phyloP scores from a whole-genome alignment of 768 basidiomycete species.

The Leccinum longicurvipes region DNA sequence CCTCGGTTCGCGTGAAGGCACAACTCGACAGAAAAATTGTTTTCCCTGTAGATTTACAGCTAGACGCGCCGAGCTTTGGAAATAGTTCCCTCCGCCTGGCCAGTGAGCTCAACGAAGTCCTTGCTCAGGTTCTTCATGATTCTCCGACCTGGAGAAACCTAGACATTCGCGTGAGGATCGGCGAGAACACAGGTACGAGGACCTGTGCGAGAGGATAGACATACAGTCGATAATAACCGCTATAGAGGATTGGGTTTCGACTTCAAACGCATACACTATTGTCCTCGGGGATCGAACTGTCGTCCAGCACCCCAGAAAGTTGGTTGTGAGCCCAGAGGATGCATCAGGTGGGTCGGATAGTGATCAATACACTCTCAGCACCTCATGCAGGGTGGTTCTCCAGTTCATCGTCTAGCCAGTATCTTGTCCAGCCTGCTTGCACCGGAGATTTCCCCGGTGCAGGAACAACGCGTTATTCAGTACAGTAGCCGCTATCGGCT shows the following conservation, averaged over 20 bases:
- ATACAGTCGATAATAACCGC: conserved; percentile 5
- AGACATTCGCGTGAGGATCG: conserved; percentile 32
- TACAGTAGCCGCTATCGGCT: conserved; percentile 82
- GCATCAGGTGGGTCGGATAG: conserved; percentile 26
- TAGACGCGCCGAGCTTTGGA: conserved; percentile 32
- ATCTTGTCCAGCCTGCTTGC: conserved; percentile 40
- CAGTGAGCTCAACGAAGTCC: conserved; percentile 30
- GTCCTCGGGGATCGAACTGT: conserved; percentile 24
- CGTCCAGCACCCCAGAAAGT: conserved; percentile 17
- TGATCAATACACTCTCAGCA: not conserved
- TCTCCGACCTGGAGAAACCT: conserved; percentile 44
- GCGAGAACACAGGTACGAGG: conserved; percentile 35
- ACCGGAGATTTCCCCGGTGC: conserved; percentile 45
- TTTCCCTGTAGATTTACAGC: conserved; percentile 42
- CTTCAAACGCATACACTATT: conserved; percentile 21
- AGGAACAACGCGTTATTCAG: conserved; percentile 56
- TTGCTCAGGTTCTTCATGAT: conserved; percentile 11
- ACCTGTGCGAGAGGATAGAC: not conserved
- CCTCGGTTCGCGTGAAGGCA: conserved; percentile 53
- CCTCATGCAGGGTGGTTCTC: conserved; percentile 17
- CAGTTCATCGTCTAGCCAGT: conserved; percentile 38
- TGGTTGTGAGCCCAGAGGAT: conserved; percentile 23
- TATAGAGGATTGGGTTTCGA: conserved; percentile 11
- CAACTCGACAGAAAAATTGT: conserved; percentile 44
- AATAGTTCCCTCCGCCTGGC: conserved; percentile 6